phyloP scores from a whole-genome alignment of 345 rosid species.

The Carallia pectinifolia region DNA sequence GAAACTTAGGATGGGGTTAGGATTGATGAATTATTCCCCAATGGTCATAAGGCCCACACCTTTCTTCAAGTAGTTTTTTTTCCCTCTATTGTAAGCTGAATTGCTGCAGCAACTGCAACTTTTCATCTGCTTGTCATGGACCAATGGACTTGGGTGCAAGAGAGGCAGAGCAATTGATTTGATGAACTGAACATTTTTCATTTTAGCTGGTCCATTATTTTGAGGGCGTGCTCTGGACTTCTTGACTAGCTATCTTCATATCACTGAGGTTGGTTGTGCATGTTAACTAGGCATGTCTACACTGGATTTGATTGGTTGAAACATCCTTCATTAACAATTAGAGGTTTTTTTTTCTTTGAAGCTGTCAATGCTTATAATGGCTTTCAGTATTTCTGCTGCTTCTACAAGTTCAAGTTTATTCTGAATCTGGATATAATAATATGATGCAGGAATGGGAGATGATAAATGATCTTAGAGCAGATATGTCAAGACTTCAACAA shows the following conservation, averaged over 20 bases:
- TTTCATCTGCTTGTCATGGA: too few relatives aligned
- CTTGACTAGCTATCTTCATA: not conserved
- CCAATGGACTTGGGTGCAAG: too few relatives aligned
- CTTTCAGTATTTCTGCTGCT: not conserved
- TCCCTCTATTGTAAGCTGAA: too few relatives aligned
- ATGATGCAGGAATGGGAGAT: constrained; percentile 89
- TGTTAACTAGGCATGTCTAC: not conserved
- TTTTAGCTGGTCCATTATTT: too few relatives aligned
- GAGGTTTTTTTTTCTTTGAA: not conserved
- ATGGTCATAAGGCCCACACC: not conserved
- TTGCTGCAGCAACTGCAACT: too few relatives aligned
- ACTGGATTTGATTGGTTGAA: not conserved
- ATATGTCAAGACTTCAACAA: constrained; percentile 92
- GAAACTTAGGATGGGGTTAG: not conserved
- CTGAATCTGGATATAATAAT: constrained; percentile 17
- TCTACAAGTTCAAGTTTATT: constrained; percentile 7
- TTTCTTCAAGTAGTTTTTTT: not conserved
- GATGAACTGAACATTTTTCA: too few relatives aligned
- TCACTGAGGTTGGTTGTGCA: not conserved
- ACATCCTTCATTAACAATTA: too few relatives aligned
- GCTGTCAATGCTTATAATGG: not conserved
- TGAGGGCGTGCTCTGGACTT: not conserved
- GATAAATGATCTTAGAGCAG: constrained; percentile 87
- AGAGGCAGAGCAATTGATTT: too few relatives aligned
- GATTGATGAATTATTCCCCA: constrained; percentile 2